A percentile compares a stretch with the other conserved stretches of the same genome.
Evolutionary conservation across 331 rosid species (phyloP).

Genomic region (Erythrophleum ivorense): DNA sequence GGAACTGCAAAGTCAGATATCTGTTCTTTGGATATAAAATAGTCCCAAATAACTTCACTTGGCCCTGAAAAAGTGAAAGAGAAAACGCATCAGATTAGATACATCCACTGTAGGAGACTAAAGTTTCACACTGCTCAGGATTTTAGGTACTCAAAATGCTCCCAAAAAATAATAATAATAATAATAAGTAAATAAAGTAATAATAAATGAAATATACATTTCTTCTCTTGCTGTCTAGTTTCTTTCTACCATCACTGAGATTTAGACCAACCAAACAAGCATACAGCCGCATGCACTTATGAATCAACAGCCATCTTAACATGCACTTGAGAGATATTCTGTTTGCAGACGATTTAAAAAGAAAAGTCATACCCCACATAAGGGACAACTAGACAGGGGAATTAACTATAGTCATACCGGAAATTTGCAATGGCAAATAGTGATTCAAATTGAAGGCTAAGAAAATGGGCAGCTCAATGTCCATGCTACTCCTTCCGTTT

Average conservation of each 20-base stretch:
- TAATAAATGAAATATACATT: neutral
- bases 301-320: neutral
- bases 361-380: no score
- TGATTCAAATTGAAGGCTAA: neutral
- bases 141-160: neutral
- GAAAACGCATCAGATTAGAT: neutral
- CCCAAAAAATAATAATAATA: neutral
- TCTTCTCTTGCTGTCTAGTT: neutral
- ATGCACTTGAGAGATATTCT: no score
- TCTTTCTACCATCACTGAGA: neutral
- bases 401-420: neutral
- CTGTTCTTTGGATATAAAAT: neutral
- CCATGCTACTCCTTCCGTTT: neutral
- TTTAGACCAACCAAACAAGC: neutral
- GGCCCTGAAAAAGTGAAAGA: neutral
- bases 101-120: neutral
- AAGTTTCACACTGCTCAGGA: neutral
- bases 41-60: neutral
- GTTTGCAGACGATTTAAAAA: no score
- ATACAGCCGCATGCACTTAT: neutral
- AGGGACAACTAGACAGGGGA: neutral
- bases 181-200: no score
- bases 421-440: neutral
- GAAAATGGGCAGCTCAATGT: neutral
- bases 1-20: constrained; percentile 9